Base-by-base conservation (phyloP, 2,329 filamentous ascomycete species). In the Leptographium radiaticola region DNA sequence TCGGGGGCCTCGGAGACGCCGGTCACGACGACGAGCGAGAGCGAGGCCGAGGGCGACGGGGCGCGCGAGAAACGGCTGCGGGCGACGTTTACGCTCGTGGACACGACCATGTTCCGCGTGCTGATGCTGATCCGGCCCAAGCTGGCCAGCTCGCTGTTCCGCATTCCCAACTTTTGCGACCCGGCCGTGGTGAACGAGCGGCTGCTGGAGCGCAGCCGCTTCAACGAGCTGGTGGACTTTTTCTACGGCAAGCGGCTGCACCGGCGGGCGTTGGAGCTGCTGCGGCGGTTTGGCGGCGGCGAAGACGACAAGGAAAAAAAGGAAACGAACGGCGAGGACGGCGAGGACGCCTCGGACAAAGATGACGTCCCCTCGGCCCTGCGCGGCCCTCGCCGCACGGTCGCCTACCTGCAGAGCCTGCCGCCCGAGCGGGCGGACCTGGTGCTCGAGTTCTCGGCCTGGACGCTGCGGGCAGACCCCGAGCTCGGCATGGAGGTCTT, bases 171-270 rank as follows among this genome's bases (percentile, higher is more conserved):
- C 66, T 97, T 96, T 65, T 97, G 93, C 67, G 91, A 98, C 62
- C 91, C 93, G 0, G 85, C 88, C 34, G 93, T 97, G 3, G 91
- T 98, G 25, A 93, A 95, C 65, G 87, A 95, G 67, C 89, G 89
- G 62, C 73, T 98, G 6, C 82, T 95, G 56, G 88, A 95, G 65
- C 88, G 84, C 43, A 87, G 87, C 55, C 82, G 90, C 36, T 96
- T 95, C 68, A 91, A 85, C 51, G 91, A 97, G 69, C 74, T 98
- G 2, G 89, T 98, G n/a, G 91, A 97, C 66, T 98, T 98, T 65
- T 83, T 97, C 60, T 89, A 94, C 62, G 93, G 93, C 58, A 98
- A 98, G 71, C 90, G 86, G 66, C 76, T 97, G 43, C 93, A 98
- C 68, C 81, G 84, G 18, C 84, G 94, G 63, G 91, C 93, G 0